A percentile compares a stretch with the other conserved stretches of the same genome.
phyloP scores from a whole-genome alignment of 108 stramenopile genomes.

The Nitzschia sp. region DNA sequence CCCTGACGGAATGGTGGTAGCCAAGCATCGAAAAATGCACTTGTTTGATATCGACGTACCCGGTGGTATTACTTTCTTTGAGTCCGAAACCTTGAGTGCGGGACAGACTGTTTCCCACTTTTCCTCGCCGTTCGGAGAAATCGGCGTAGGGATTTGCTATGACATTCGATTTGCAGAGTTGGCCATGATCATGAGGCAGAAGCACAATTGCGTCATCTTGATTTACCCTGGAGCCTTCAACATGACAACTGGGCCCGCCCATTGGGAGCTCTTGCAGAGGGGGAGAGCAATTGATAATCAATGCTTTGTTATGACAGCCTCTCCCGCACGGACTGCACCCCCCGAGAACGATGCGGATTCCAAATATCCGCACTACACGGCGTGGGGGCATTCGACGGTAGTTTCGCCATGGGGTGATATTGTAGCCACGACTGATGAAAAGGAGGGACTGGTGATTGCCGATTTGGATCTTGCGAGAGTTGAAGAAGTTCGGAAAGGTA shows the following conservation, averaged over 20 bases:
- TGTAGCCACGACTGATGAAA: conserved; percentile 89
- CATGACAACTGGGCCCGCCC: conserved; percentile 96
- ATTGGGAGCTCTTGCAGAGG: conserved; percentile 98
- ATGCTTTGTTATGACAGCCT: conserved; percentile 92
- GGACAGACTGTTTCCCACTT: conserved; percentile 78
- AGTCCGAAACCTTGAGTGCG: conserved; percentile 90
- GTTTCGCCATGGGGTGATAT: conserved; percentile 98
- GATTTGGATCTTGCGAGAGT: conserved; percentile 89
- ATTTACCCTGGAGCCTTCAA: conserved; percentile 99
- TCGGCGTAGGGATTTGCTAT: conserved; percentile 99
- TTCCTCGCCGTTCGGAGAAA: conserved; percentile 73
- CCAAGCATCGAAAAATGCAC: conserved; percentile 96
- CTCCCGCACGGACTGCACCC: conserved; percentile 85
- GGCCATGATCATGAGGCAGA: conserved; percentile 85
- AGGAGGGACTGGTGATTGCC: conserved; percentile 78
- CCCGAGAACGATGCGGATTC: conserved; percentile 25
- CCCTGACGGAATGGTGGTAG: conserved; percentile 76
- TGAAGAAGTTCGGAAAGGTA: conserved; percentile 76
- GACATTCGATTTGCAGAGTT: conserved; percentile 99
- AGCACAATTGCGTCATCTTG: conserved; percentile 72
- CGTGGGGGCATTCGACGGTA: conserved; percentile 98
- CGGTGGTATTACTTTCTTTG: conserved; percentile 94
- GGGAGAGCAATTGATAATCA: conserved; percentile 98
- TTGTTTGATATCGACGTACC: conserved; percentile 99
- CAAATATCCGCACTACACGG: conserved; percentile 92